phyloP scores from a whole-genome alignment of 208 protist genomes.

The Entamoeba invadens region DNA sequence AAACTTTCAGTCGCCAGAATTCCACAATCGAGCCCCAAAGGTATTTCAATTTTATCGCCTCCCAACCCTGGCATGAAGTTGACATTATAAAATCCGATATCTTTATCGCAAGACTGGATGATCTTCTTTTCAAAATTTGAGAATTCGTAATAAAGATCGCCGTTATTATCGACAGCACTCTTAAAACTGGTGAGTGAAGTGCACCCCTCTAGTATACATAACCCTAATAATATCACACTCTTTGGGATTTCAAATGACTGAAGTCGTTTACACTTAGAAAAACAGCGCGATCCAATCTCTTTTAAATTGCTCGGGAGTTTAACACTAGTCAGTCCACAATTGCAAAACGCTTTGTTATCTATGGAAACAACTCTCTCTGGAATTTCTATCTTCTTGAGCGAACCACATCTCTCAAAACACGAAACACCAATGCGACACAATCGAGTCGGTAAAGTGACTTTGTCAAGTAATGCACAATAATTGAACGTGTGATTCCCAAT shows the following conservation, averaged over 20 bases:
- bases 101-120: not conserved
- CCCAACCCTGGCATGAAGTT: not conserved
- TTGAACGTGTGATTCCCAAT: not conserved
- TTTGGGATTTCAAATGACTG: not conserved
- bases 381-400: not conserved
- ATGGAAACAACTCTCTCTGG: not conserved
- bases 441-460: not conserved
- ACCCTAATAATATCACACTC: too few species aligned
- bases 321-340: not conserved
- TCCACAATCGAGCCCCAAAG: not conserved
- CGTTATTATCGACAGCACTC: not conserved
- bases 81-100: not conserved
- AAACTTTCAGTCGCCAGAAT: not conserved
- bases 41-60: not conserved
- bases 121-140: not conserved
- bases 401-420: not conserved
- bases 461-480: not conserved
- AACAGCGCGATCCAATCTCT: not conserved
- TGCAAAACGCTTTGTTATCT: not conserved
- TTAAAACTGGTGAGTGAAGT: too few species aligned
- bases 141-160: not conserved
- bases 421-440: not conserved
- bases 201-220: too few species aligned
- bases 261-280: not conserved
- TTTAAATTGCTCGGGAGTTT: not conserved